Evolutionary conservation across 306 rosid genomes (phyloP).

Genomic region (Delonix regia): DNA sequence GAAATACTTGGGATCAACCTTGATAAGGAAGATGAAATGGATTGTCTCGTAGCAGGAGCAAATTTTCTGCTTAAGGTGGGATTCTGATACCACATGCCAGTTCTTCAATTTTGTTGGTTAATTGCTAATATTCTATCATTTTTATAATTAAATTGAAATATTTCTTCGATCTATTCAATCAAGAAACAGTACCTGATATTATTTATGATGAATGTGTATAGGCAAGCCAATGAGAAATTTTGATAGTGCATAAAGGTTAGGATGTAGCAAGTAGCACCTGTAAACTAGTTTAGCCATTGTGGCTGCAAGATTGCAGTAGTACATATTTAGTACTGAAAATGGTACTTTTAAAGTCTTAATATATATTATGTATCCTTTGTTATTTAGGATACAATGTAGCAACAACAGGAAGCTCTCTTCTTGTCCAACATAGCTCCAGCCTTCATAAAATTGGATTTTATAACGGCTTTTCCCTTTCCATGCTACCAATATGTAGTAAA

Average conservation of each 20-base stretch:
- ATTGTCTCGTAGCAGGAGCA: slow-evolving; percentile 95
- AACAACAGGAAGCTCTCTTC: not conserved
- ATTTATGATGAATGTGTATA: not conserved
- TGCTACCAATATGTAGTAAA: not conserved
- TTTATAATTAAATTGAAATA: slow-evolving; percentile 17
- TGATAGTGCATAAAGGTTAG: not conserved
- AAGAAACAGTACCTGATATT: slow-evolving; percentile 15
- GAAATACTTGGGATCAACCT: slow-evolving; percentile 79
- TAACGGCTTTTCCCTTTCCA: not conserved
- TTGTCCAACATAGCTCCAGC: not conserved
- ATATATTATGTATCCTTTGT: not conserved
- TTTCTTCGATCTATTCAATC: slow-evolving; percentile 10
- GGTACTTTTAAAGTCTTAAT: not conserved
- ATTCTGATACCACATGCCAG: slow-evolving; percentile 34
- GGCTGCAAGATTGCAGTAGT: not conserved
- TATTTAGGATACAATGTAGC: not conserved
- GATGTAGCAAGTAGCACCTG: not conserved
- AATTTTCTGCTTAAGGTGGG: slow-evolving; percentile 94
- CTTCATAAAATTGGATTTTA: not conserved
- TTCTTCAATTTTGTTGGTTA: slow-evolving; percentile 21
- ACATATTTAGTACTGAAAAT: not conserved
- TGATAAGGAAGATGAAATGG: slow-evolving; percentile 96
- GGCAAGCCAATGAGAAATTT: slow-evolving; percentile 6
- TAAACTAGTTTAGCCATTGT: not conserved
- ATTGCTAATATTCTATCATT: slow-evolving; percentile 21